Conservation (phyloP, 306 rosid genomes). For the Fagus sylvatica region DNA sequence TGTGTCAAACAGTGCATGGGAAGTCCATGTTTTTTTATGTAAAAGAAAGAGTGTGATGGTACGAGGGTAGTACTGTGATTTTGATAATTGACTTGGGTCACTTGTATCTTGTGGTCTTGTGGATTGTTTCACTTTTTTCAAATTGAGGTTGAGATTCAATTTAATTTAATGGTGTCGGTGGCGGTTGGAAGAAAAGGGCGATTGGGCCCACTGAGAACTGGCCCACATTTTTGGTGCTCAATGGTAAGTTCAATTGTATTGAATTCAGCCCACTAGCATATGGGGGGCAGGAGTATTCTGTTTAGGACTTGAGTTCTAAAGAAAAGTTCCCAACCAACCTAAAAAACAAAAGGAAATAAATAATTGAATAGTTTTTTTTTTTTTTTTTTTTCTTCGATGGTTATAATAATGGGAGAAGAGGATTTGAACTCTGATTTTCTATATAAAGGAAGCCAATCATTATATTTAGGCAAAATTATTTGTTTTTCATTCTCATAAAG, state of each 20-base stretch:
- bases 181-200: slow-evolving; percentile 11
- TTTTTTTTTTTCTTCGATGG: no score
- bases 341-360: no score
- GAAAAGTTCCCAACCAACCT: background rate
- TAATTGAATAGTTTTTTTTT: no score
- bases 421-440: no score
- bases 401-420: no score
- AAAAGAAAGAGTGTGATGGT: background rate
- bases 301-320: background rate
- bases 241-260: background rate
- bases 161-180: slow-evolving; percentile 22
- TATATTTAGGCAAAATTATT: no score
- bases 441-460: no score
- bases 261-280: background rate
- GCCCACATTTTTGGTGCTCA: background rate
- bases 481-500: no score
- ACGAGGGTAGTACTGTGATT: background rate
- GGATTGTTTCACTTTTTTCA: no score
- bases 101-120: no score
- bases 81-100: background rate
- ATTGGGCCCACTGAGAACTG: background rate
- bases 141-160: background rate
- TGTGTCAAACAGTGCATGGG: background rate
- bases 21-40: background rate
- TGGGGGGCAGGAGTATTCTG: background rate